A percentile compares a stretch with the other conserved stretches of the same genome.
Evolutionary conservation across 805 yeast genomes (phyloP).

Genomic region (Kuraishia molischiana): DNA sequence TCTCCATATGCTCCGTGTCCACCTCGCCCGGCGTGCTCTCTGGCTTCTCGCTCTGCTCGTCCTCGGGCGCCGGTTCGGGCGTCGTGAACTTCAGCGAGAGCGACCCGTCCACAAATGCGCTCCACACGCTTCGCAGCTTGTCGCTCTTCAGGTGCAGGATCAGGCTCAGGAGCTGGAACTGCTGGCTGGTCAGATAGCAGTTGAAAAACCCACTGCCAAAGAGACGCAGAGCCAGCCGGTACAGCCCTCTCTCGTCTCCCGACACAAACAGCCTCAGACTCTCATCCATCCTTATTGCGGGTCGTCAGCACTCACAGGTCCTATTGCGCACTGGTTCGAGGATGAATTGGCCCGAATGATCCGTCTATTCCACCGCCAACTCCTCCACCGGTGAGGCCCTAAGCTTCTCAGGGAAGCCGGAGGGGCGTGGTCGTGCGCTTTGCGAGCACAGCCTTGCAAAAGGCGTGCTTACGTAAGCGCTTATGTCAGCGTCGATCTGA

Average conservation of each 20-base stretch:
- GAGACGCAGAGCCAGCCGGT: conserved; percentile 23
- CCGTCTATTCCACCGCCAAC: too few species aligned
- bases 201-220: conserved; percentile 30
- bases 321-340: too few species aligned
- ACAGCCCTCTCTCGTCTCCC: conserved; percentile 17
- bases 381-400: too few species aligned
- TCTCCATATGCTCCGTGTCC: conserved; percentile 20
- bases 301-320: too few species aligned
- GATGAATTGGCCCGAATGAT: too few species aligned
- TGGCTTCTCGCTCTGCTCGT: neutral
- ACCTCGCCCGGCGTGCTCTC: conserved; percentile 7
- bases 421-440: too few species aligned
- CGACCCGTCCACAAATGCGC: conserved; percentile 32
- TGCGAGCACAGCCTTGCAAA: too few species aligned
- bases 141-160: conserved; percentile 26
- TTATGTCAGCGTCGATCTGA: too few species aligned
- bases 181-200: conserved; percentile 44
- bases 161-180: conserved; percentile 37
- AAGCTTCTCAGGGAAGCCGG: too few species aligned
- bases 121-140: conserved; percentile 25
- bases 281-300: neutral
- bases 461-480: too few species aligned
- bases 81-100: conserved; percentile 16
- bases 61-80: neutral
- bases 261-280: conserved; percentile 8